Conservation (phyloP, 495 filamentous ascomycete genomes). For the Apiosordaria backusii region DNA sequence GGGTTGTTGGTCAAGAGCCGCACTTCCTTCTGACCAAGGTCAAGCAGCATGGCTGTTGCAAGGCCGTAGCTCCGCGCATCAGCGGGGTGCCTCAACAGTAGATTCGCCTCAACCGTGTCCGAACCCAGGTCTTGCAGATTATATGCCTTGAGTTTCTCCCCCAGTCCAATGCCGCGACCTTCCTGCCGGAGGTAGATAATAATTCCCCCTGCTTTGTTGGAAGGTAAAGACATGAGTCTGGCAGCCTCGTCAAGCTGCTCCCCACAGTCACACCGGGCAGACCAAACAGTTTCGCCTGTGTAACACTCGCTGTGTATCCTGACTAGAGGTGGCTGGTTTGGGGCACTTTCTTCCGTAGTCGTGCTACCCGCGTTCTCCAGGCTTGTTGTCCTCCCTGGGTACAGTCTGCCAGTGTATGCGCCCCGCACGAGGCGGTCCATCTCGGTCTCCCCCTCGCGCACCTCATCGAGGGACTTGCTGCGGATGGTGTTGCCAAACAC, state of each 20-base stretch:
- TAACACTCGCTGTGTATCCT: conserved; percentile 98
- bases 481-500: conserved; percentile 88
- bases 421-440: conserved; percentile 94
- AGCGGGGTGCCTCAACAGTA: conserved; percentile 86
- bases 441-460: conserved; percentile 85
- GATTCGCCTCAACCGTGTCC: conserved; percentile 94
- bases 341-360: background rate
- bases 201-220: conserved; percentile 68
- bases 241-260: conserved; percentile 97
- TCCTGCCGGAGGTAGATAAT: conserved; percentile 96
- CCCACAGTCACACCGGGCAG: conserved; percentile 93
- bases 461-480: conserved; percentile 72
- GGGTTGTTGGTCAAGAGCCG: conserved; percentile 95
- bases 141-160: conserved; percentile 96
- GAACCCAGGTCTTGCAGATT: conserved; percentile 93
- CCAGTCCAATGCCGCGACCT: conserved; percentile 89
- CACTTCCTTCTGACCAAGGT: conserved; percentile 76
- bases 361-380: conserved; percentile 10
- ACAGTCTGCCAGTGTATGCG: conserved; percentile 84
- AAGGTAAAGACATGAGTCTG: conserved; percentile 80
- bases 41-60: conserved; percentile 87
- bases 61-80: conserved; percentile 92
- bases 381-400: conserved; percentile 76
- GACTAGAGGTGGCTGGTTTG: conserved; percentile 60
- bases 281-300: conserved; percentile 97